A percentile compares a stretch with the other conserved stretches of the same genome.
Conservation (phyloP, 1,284 basidiomycete genomes). For the Rhodotorula sp. region DNA sequence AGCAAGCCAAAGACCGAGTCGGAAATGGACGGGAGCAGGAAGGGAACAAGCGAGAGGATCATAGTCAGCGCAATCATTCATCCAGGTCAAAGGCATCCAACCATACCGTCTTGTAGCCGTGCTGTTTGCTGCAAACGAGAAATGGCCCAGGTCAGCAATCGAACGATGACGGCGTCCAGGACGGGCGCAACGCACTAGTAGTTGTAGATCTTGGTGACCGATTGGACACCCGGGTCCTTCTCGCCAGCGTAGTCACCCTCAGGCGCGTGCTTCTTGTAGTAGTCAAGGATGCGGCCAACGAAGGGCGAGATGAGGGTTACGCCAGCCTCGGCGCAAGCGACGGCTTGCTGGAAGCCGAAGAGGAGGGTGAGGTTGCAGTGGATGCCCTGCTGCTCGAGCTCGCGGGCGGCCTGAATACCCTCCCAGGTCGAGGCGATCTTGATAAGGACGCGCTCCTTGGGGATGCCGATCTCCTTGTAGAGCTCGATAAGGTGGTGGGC, state of each 20-base stretch:
- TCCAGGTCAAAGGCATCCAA: too few species aligned
- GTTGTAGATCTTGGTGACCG: conserved; percentile 66
- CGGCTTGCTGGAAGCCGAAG: conserved; percentile 97
- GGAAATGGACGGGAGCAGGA: not conserved
- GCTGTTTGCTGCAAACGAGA: conserved; percentile 65
- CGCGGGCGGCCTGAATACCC: conserved; percentile 96
- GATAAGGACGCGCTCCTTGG: conserved; percentile 92
- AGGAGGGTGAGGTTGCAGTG: conserved; percentile 98
- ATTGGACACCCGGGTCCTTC: conserved; percentile 93
- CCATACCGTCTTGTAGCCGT: conserved; percentile 79
- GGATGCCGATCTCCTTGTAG: conserved; percentile 86
- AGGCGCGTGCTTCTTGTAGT: conserved; percentile 83
- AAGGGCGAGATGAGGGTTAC: conserved; percentile 99
- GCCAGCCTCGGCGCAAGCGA: conserved; percentile 95
- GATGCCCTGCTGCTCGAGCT: conserved; percentile 90
- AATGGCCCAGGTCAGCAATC: not conserved
- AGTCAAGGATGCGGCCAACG: conserved; percentile 90
- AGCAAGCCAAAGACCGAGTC: too few species aligned
- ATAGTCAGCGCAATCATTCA: not conserved
- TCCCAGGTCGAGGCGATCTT: conserved; percentile 99
- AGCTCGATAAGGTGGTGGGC: conserved; percentile 90
- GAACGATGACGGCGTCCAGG: too few species aligned
- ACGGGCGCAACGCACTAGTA: conserved; percentile 13
- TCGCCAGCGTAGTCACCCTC: conserved; percentile 82
- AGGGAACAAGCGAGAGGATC: not conserved